Conservation (phyloP, 2,329 filamentous ascomycete genomes). For the Grosmannia clavigera region DNA sequence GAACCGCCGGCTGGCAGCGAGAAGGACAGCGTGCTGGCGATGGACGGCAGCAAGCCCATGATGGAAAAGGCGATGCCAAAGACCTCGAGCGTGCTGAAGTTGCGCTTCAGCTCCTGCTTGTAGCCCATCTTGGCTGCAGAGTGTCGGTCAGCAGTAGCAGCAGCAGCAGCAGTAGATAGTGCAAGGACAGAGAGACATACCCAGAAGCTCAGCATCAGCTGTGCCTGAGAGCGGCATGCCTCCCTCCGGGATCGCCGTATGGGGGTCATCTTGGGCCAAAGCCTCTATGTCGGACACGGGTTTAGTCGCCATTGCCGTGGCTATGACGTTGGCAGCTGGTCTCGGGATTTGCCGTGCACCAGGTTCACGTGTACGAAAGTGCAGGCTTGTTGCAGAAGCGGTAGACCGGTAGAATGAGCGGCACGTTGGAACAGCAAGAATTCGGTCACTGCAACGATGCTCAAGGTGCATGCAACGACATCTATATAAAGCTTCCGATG, state of each 20-base stretch:
- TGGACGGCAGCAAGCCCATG: conserved; percentile 49
- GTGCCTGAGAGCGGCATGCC: conserved; percentile 14
- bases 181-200: conserved; percentile 6
- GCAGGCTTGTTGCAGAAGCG: neutral
- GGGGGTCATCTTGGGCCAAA: conserved; percentile 8
- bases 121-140: conserved; percentile 19
- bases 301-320: neutral
- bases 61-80: conserved; percentile 49
- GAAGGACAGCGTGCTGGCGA: conserved; percentile 45
- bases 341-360: too few relatives aligned
- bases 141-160: neutral
- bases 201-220: conserved; percentile 21
- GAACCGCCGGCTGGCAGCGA: conserved; percentile 46
- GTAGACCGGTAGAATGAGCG: neutral
- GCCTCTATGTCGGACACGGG: conserved; percentile 9
- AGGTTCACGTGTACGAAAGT: neutral
- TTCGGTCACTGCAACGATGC: neutral
- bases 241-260: conserved; percentile 9
- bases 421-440: too few relatives aligned
- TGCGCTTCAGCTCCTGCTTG: conserved; percentile 47
- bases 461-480: neutral
- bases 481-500: neutral
- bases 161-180: neutral
- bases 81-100: conserved; percentile 50
- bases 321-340: neutral